Evolutionary conservation across 106 monocot genomes (phyloP), one percentile per base, ranked within the genome.

Genomic region (Acanthochlamys bracteata): DNA sequence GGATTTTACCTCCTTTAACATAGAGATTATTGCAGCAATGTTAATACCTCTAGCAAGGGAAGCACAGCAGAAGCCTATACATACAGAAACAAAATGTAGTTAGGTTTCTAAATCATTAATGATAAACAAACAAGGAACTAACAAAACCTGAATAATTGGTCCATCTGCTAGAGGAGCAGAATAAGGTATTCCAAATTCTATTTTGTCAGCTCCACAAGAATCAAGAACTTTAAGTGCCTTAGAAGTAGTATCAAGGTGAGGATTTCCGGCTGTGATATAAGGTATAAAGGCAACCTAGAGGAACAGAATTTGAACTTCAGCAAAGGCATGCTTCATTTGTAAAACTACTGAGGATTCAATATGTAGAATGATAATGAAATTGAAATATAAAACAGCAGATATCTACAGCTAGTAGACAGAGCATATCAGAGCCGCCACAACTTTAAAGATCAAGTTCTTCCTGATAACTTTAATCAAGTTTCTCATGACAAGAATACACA

Each of bases 111-210:
- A n/a, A n/a, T n/a, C n/a, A n/a, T n/a, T n/a, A n/a, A n/a, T n/a
- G n/a, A n/a, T n/a, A n/a, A n/a, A n/a, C n/a, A n/a, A n/a, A n/a
- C n/a, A n/a, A n/a, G n/a, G n/a, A n/a, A n/a, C n/a, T n/a, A n/a
- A n/a, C 1, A 15, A 55, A 67, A 84, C 95, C 95, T 96, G 90
- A 46, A 96, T 96, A 55, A 96, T 90, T 20, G 95, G 88, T 19
- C 90, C 95, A 77, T 96, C 95, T 51, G 91, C 90, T 58, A 96
- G 64, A 60, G 95, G 95, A 73, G 90, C 95, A 49, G 95, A 96
- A 64, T 91, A 96, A 7, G 95, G 91, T 55, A 96, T 57, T 24
- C 95, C 95, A 71, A 96, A 70, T 69, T 96, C 95, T 61, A 91
- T 96, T 66, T 91, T 73, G 63, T 91, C 88, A 24, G 95, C 84